These are phyloP conservation scores for Agroathelia rolfsii DNA, from an alignment of 1,284 basidiomycete genomes.

Conservation along the genomic window DNA sequence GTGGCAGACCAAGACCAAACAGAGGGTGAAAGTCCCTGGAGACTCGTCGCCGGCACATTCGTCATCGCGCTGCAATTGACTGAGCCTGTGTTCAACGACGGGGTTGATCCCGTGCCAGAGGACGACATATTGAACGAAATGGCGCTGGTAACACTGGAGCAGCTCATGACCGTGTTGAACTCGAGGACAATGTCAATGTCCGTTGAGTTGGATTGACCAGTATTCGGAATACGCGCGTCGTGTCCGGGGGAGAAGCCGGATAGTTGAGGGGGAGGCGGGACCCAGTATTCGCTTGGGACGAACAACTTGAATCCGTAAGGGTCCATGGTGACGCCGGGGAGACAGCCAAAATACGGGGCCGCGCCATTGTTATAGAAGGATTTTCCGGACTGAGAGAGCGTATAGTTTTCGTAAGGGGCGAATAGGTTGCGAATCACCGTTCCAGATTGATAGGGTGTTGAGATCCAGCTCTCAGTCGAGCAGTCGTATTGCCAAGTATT, in stretches of 20 bases:
- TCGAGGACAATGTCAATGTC: conserved; percentile 63
- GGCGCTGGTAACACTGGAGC: conserved; percentile 50
- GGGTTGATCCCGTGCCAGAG: conserved; percentile 49
- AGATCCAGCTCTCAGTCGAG: conserved; percentile 51
- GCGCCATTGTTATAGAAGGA: conserved; percentile 46
- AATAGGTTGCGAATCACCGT: conserved; percentile 66
- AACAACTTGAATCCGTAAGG: conserved; percentile 75
- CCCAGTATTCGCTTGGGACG: conserved; percentile 62
- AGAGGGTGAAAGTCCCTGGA: conserved; percentile 49
- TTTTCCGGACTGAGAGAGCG: conserved; percentile 50
- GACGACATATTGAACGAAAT: conserved; percentile 60
- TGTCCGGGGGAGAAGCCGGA: conserved; percentile 79
- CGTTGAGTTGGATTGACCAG: conserved; percentile 44
- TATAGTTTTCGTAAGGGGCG: conserved; percentile 73
- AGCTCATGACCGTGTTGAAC: conserved; percentile 72
- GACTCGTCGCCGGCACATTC: conserved; percentile 33
- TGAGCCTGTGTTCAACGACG: conserved; percentile 35
- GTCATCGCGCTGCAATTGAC: conserved; percentile 37
- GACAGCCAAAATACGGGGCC: conserved; percentile 67
- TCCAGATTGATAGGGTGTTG: conserved; percentile 60
- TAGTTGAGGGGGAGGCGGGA: conserved; percentile 57
- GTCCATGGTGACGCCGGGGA: conserved; percentile 53
- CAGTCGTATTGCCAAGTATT: conserved; percentile 57
- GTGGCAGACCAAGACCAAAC: conserved; percentile 67
- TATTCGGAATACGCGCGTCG: conserved; percentile 62